These are phyloP conservation scores for Poa annua DNA, from an alignment of 176 grass and related monocot genomes.

Conservation along the genomic window DNA sequence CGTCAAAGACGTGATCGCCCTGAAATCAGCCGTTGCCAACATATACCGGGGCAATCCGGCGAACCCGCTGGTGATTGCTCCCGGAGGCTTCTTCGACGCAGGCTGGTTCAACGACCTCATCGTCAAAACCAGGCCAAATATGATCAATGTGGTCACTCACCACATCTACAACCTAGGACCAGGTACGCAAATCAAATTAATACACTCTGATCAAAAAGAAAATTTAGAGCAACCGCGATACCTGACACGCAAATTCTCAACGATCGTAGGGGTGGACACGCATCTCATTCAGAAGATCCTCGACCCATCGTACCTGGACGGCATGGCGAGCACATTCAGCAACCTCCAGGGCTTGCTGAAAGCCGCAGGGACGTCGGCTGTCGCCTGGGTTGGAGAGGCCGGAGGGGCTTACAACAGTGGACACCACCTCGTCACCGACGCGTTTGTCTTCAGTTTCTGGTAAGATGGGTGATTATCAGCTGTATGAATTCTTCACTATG, in stretches of 20 bases:
- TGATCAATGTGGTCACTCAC: constrained; percentile 76
- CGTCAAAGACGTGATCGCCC: constrained; percentile 65
- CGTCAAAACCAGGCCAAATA: constrained; percentile 63
- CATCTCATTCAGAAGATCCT: constrained; percentile 82
- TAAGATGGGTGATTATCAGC: constrained; percentile 27
- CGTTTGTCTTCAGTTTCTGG: constrained; percentile 98
- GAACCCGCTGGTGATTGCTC: constrained; percentile 80
- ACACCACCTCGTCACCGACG: constrained; percentile 81
- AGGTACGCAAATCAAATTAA: constrained; percentile 65
- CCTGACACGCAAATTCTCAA: background rate
- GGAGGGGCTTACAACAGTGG: constrained; percentile 98
- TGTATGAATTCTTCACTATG: too few relatives aligned
- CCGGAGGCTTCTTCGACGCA: constrained; percentile 83
- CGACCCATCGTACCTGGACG: constrained; percentile 63
- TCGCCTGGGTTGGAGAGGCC: constrained; percentile 85
- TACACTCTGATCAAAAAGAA: background rate
- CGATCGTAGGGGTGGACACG: constrained; percentile 59
- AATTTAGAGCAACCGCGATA: background rate
- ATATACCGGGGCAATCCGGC: constrained; percentile 48
- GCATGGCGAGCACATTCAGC: constrained; percentile 57
- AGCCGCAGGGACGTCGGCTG: constrained; percentile 50
- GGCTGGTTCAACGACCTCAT: constrained; percentile 68
- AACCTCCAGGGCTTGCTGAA: constrained; percentile 61
- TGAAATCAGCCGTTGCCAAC: constrained; percentile 52
- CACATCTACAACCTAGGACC: constrained; percentile 92